Evolutionary conservation across 1,284 basidiomycete genomes (phyloP), one percentile per base, ranked within the genome.

Genomic region (Termitomyces sp.): DNA sequence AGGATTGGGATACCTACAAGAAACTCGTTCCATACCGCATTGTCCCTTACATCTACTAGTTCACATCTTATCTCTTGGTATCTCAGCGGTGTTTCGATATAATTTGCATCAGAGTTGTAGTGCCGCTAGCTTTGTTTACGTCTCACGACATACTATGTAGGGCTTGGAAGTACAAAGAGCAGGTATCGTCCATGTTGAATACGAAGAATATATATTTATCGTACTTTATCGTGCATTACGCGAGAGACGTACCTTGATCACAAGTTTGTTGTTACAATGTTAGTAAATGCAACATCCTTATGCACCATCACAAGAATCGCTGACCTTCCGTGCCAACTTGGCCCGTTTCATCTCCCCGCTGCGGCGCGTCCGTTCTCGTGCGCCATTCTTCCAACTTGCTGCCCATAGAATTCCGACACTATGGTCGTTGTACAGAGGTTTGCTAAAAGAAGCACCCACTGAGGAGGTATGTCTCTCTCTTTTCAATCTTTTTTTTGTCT

Each of bases 1-100:
- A 90, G 65, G 95, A 98, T 68, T 98, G 92, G 94, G 79, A 86
- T 55, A 85, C 79, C 70, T 95, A 96, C 74, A 89, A 83, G 74
- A 75, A 86, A 65, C 72, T 88, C n/a, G 94, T 96, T 33, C 87
- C 86, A 1, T 94, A 81, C 66, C 84, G 88, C 63, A 97, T 98
- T 63, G 80, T 98, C 60, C 94, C 94, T 42, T 94, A 92, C 67
- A 70, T 97, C 45, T 94, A 94, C 64, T 78, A 63, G 64, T 61
- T 42, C 24, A 21, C 33, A 26, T 24, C 6, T 7, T 24, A n/a
- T 43, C 7, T 28, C 42, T n/a, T n/a, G 5, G 3, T n/a, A 39
- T 39, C n/a, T 17, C 17, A 8, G 28, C 6, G 12, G 6, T 46
- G n/a, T 3, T 10, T 4, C 10, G 8, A 47, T 26, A 24, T 47